Evolutionary conservation across 192 early-diverging fungal species (phyloP), one percentile per base, ranked within the genome.

Genomic region (Chytriomyces sp.): DNA sequence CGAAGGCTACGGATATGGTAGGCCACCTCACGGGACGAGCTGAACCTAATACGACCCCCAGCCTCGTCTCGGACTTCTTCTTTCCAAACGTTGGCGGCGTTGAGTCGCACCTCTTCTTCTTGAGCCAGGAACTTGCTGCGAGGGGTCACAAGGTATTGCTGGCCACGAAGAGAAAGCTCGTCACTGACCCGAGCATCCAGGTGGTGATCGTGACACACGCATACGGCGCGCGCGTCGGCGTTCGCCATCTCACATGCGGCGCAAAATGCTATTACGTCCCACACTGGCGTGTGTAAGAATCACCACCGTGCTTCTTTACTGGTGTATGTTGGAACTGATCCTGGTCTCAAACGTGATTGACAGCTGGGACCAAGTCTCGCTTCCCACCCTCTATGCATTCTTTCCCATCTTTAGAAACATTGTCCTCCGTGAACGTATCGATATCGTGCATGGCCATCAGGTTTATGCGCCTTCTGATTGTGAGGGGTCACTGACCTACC

Each of bases 1-100:
- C 57, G 26, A 58, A 12, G 26, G 26, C 30, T n/a, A 17, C 61
- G n/a, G 17, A 22, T 39, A 34, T 38, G n/a, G 30, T 32, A 12
- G 19, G 37, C 14, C 12, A 58, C 31, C 28, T 58, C 28, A 12
- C 14, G 28, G 57, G 31, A 30, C 17, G 26, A 25, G 12, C 65
- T 68, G 1, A 59, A 60, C 17, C 30, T 26, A 1, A 33, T 37
- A 17, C 62, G n/a, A n/a, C 12, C 22, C 52, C 28, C 54, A 78
- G 94, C 77, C 93, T 98, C 89, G 94, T 96, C 3, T 95, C 92
- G 5, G 97, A 99, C 81, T 97, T 98, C 78, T 97, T 98, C 81
- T 98, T 94, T 77, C 97, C 97, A 31, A 96, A 93, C 68, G 89
- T 95, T 74, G 97, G 97, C 55, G 97, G 97, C 12, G 93, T 99